Base-by-base conservation (phyloP, 2,329 filamentous ascomycete species). In the Alternaria ethzedia region DNA sequence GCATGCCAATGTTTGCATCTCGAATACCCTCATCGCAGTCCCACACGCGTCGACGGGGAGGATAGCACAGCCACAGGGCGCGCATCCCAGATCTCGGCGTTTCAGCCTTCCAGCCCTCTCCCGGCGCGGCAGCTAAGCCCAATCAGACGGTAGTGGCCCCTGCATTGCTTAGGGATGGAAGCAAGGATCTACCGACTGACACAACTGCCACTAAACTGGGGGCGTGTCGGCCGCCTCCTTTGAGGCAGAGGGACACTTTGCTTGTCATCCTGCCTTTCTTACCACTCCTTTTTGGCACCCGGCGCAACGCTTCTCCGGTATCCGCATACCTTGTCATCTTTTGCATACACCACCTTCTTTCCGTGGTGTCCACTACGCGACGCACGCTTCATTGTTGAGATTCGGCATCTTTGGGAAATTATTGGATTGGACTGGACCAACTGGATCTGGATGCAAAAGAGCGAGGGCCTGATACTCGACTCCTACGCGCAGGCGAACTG, bases 141-240 rank as follows among this genome's bases (percentile, higher is more conserved):
- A 11, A 52, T 41, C 13, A 52, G 49, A 23, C 28, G 28, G 5
- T 25, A 32, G 20, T 52, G 30, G 49, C 49, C 49, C 28, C 28
- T 52, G 49, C 49, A 36, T 52, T 41, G 49, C 30, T 25, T 52
- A 41, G 49, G 28, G 28, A 41, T 52, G 49, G 28, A 52, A 52
- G 28, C 49, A 41, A 52, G 49, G 49, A 52, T 52, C 30, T 41
- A 41, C 49, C 49, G 17, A 51, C 28, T 52, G 49, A 36, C 49
- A 52, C 28, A 52, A 52, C 49, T 52, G 49, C 49, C 49, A 52
- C 49, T 52, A 52, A 52, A 52, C 49, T 25, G 49, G 49, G 28
- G 49, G 49, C 49, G 49, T 41, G 36, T 41, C 49, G 49, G 30
- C 49, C 49, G 30, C 49, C 49, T 41, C 49, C 49, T 52, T 52